Conservation (phyloP, 495 filamentous ascomycete genomes). For the Friedmanniomyces simplex region DNA sequence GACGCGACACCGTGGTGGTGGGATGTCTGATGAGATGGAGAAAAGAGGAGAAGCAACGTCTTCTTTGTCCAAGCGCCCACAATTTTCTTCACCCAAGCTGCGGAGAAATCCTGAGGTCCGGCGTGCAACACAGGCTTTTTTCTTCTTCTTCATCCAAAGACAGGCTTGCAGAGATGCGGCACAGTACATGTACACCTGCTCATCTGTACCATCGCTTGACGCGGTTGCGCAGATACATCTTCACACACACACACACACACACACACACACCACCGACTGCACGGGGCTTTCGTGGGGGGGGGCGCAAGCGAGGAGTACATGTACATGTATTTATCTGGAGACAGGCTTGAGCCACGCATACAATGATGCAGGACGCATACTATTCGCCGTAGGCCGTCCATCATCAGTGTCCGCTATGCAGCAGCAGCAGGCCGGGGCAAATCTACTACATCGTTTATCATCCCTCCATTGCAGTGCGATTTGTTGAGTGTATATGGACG, state of each 20-base stretch:
- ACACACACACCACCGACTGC: neutral
- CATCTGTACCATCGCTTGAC: neutral
- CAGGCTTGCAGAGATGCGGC: neutral
- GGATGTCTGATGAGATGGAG: no score
- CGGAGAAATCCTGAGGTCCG: neutral
- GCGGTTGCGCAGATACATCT: neutral
- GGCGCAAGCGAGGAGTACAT: neutral
- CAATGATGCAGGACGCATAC: neutral
- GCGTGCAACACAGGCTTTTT: neutral
- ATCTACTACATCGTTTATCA: no score
- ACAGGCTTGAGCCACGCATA: neutral
- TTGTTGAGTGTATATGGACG: constrained; percentile 5
- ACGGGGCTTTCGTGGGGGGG: neutral
- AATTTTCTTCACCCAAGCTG: neutral
- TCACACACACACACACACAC: no score
- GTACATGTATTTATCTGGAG: neutral
- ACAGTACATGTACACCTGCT: neutral
- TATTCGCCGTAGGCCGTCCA: neutral
- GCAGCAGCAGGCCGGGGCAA: neutral
- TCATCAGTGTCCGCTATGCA: no score
- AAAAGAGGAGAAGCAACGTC: no score
- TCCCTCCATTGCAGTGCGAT: neutral
- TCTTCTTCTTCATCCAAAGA: neutral
- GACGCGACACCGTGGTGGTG: no score
- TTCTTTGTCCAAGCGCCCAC: neutral